Evolutionary conservation across 2,329 filamentous ascomycete genomes (phyloP), one percentile per base, ranked within the genome.

Genomic region (Xylaria arbuscula): DNA sequence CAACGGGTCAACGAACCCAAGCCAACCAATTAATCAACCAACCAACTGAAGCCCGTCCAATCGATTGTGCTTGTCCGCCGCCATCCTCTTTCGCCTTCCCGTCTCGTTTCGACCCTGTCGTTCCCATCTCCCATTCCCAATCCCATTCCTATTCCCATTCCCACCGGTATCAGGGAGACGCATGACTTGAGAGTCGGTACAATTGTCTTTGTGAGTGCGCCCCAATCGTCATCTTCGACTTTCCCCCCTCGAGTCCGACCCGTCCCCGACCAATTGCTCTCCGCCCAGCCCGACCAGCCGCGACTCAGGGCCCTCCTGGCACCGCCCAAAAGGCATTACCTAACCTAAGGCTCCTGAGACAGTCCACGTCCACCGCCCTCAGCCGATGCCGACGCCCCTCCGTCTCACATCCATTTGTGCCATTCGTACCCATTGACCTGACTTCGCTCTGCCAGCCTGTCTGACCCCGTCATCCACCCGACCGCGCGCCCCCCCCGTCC

Each of bases 361-460:
- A 65, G 34, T 60, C 54, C 45, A 19, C 64, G 51, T 22, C 47
- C 24, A 42, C 58, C 34, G n/a, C 63, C 67, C 45, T 55, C 13
- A 45, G 48, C 67, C 69, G 28, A 28, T 62, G 67, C 69, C 69
- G 69, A 71, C 73, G 63, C 70, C 71, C 71, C 72, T 72, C 40
- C 15, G 45, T 36, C 55, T 56, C 48, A 11, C 42, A 57, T 66
- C 69, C 61, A 58, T 70, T 67, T 63, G 45, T 50, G 40, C 69
- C 61, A 58, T 70, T 67, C 62, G 45, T 50, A 13, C 40, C 42
- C 51, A 40, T 59, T 58, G 50, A 24, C 38, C 50, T 47, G 28
- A 28, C 38, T 45, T n/a, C 32, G 64, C 50, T 24, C 38, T 50
- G 58, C 58, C 64, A n/a, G 58, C 54, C 54, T 38, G n/a, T 38